Conservation (phyloP, 768 basidiomycete species). For the Lentinula guzmanii region DNA sequence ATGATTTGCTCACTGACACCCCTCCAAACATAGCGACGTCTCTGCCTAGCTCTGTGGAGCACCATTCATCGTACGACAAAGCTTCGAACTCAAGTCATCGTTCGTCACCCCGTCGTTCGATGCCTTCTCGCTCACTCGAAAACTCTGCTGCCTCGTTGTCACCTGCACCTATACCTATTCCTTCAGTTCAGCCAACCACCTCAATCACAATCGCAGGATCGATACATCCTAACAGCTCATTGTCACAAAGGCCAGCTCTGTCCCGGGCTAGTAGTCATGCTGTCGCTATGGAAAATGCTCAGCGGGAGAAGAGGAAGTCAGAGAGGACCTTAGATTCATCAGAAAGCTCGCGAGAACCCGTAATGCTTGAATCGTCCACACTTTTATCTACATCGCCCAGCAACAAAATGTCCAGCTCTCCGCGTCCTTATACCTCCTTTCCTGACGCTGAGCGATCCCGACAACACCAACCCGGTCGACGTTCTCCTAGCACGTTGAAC, state of each 20-base stretch:
- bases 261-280: conserved; percentile 51
- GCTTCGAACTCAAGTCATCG: neutral
- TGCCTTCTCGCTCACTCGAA: conserved; percentile 12
- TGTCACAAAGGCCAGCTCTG: conserved; percentile 19
- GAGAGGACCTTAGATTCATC: conserved; percentile 10
- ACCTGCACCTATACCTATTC: conserved; percentile 9
- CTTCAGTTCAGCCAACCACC: conserved; percentile 11
- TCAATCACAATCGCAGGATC: conserved; percentile 14
- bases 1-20: conserved; percentile 39
- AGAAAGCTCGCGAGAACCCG: conserved; percentile 21
- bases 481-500: neutral
- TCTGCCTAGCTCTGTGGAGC: conserved; percentile 23
- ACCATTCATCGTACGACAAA: neutral
- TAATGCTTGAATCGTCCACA: neutral
- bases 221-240: conserved; percentile 8
- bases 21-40: conserved; percentile 32
- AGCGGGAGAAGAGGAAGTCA: conserved; percentile 24
- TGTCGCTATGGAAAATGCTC: conserved; percentile 38
- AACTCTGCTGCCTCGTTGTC: conserved; percentile 17
- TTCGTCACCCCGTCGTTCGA: conserved; percentile 15
- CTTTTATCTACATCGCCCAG: neutral
- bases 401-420: neutral
- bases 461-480: neutral
- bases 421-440: neutral
- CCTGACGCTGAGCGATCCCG: neutral